Evolutionary conservation across 371 early-diverging fungal species (phyloP), one percentile per base, ranked within the genome.

Genomic region (Lichtheimia hyalospora): DNA sequence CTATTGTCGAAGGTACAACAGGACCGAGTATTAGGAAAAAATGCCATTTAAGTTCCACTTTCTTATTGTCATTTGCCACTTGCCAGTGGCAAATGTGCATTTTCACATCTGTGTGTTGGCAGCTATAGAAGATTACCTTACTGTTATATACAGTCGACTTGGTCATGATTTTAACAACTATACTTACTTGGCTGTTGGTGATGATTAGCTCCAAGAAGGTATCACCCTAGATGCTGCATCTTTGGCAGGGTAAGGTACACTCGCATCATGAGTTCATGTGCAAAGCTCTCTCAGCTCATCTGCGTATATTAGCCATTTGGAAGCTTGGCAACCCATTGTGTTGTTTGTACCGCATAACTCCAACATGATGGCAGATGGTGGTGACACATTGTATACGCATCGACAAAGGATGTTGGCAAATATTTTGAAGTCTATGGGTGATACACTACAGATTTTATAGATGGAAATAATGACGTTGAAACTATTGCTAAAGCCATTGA

Each of bases 191-290:
- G 83, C 99, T 49, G 75, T 89, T 48, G 99, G 99, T 64, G 99
- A 99, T 76, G 99, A 99, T 41, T 99, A 99, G 82, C 81, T 98
- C 67, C 99, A 99, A 81, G 99, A 99, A 81, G 99, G 99, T 78
- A 93, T 99, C 24, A 79, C 93, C 23, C 87, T 92, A 34, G 99
- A 99, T 77, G 96, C 99, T n/a, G 83, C 85, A 68, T 95, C 98
- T 13, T 80, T 99, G 50, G 99, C 98, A 41, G 98, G 98, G 83
- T 79, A 69, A 66, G 64, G 34, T 56, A 53, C 99, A 99, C 40
- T 99, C 99, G 6, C 34, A 46, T 46, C 46, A 18, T 10, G 46
- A n/a, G 46, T 5, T 10, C n/a, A 20, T 49, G 24, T 50, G 18
- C 6, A 57, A 10, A 25, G 48, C 1, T 5, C 42, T 13, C 24